A percentile compares a stretch with the other conserved stretches of the same genome.
Conservation (phyloP, 75 land plant genomes). For the Sequoia sempervirens region DNA sequence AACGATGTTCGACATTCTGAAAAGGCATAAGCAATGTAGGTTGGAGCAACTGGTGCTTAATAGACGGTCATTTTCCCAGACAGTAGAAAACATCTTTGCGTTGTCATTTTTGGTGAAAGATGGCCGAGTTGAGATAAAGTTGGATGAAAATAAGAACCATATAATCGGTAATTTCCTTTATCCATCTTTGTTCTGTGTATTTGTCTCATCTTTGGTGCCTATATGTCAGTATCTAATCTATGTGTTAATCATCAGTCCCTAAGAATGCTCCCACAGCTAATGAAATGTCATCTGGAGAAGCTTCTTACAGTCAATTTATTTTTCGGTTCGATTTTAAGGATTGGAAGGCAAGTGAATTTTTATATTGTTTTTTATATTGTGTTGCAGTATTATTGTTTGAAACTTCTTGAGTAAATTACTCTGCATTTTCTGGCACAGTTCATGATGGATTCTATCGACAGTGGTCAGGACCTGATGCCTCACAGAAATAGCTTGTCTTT, state of each 20-base stretch:
- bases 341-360: constrained; percentile 52
- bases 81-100: constrained; percentile 90
- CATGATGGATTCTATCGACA: background rate
- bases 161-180: constrained; percentile 41
- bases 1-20: constrained; percentile 72
- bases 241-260: constrained; percentile 47
- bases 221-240: background rate
- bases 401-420: background rate
- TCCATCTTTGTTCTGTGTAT: background rate
- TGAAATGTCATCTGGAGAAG: constrained; percentile 30
- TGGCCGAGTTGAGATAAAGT: constrained; percentile 65
- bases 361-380: background rate
- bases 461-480: constrained; percentile 7
- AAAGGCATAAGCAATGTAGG: constrained; percentile 30
- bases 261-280: constrained; percentile 66
- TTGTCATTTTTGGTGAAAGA: constrained; percentile 92
- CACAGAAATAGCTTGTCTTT: background rate
- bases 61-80: constrained; percentile 75
- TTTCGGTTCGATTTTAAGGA: constrained; percentile 71
- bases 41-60: constrained; percentile 73
- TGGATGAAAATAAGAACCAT: constrained; percentile 53
- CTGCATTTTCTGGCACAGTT: constrained; percentile 2
- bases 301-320: constrained; percentile 52
- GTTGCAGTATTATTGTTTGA: background rate
- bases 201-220: background rate